Evolutionary conservation across 257 asterid genomes (phyloP), one percentile per base, ranked within the genome.

Genomic region (Solanum bulbocastanum): DNA sequence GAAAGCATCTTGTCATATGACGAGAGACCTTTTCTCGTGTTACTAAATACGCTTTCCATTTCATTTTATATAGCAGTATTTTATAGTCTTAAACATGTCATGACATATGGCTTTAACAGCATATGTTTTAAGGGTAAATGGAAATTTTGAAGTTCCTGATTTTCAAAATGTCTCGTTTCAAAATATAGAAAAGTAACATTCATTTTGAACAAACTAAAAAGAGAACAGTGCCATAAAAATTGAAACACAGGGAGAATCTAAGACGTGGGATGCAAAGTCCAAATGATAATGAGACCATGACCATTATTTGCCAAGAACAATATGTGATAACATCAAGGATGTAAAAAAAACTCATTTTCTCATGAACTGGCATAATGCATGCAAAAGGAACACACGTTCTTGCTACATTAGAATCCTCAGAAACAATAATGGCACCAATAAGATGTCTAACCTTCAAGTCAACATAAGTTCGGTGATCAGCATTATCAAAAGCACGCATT

Each of bases 391-490:
- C 36, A 40, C 7, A 40, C 2, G 37, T 14, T 42, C 62, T 44
- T 46, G 25, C 42, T 81, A 27, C 66, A 44, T 0, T 20, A 82
- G 65, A 49, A 49, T 30, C 32, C 6, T 49, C 20, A 68, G 66
- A 68, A 85, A 85, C 20, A 35, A 44, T 27, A 69, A 44, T 9
- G 74, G 37, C 33, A 73, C 42, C 85, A 25, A 37, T 20, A 12
- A 42, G 42, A 33, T 76, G 86, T 58, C 90, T 42, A 83, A 96
- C 99, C 99, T 97, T 97, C 91, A 96, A 89, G 91, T 97, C 99
- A 8, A 96, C 98, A 49, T 96, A 97, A 16, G 98, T 97, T 88
- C 99, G 92, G 81, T 97, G 99, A 92, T 97, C 98, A 44, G 98
- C 99, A 89, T 90, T 71, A 90, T 95, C 98, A 81, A 97, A 97